Conservation (phyloP, 331 rosid species). For the Telfairia occidentalis region DNA sequence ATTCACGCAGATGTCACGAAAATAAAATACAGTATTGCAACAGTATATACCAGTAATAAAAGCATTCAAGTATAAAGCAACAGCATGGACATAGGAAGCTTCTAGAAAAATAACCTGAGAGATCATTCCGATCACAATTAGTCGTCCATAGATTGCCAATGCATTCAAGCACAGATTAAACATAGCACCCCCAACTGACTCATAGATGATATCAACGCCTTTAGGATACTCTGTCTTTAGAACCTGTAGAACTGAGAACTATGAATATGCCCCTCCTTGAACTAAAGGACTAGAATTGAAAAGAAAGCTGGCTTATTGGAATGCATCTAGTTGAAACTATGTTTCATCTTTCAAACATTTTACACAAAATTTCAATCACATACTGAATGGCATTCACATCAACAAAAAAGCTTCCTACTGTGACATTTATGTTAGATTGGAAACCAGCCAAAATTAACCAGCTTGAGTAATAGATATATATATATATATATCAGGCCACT, state of each 20-base stretch:
- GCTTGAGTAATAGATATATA: no score
- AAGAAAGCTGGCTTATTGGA: neutral
- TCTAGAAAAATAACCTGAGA: conserved; percentile 55
- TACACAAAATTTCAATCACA: neutral
- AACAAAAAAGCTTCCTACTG: neutral
- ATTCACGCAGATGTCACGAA: neutral
- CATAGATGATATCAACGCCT: conserved; percentile 81
- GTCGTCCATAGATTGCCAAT: conserved; percentile 67
- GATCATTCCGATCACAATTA: conserved; percentile 92
- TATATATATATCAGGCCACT: neutral
- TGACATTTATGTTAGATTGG: neutral
- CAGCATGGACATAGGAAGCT: neutral
- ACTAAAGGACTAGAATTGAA: neutral
- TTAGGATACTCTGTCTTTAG: conserved; percentile 60
- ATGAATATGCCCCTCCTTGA: neutral
- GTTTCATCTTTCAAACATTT: neutral
- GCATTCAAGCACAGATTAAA: conserved; percentile 74
- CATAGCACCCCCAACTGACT: conserved; percentile 95
- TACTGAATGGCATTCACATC: neutral
- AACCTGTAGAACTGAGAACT: conserved; percentile 42
- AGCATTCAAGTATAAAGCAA: neutral
- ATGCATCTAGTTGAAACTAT: neutral
- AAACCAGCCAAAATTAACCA: neutral
- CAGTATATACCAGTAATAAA: neutral
- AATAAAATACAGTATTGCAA: neutral